phyloP scores from a whole-genome alignment of 192 early-diverging fungal genomes.

The Diversispora epigaea region DNA sequence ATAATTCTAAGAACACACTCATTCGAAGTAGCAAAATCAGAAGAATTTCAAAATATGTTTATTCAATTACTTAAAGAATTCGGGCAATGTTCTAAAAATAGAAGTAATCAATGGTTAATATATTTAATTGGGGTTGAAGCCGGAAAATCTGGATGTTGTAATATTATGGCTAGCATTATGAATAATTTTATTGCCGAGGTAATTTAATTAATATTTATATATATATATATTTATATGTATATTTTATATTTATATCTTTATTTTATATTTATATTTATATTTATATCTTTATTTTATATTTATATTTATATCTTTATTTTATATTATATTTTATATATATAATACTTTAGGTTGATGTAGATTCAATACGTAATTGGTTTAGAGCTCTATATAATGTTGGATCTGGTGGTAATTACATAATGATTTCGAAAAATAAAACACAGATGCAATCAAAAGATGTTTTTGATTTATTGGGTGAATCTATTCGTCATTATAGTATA shows the following conservation, averaged over 20 bases:
- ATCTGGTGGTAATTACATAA: neutral
- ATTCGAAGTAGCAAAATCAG: neutral
- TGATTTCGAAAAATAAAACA: neutral
- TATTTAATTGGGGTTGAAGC: conserved; percentile 25
- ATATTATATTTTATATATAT: neutral
- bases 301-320: neutral
- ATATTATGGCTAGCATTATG: conserved; percentile 5
- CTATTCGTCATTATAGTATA: neutral
- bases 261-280: neutral
- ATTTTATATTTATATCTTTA: neutral
- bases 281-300: neutral
- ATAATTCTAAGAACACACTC: neutral
- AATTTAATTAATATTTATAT: neutral
- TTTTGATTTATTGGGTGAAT: neutral
- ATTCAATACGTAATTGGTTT: conserved; percentile 12
- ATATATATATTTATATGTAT: no score
- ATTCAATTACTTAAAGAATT: neutral
- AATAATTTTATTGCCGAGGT: neutral
- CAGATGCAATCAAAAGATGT: neutral
- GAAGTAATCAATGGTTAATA: conserved; percentile 18
- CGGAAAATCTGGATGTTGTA: conserved; percentile 13
- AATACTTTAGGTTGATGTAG: conserved; percentile 16
- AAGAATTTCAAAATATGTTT: neutral
- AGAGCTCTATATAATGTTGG: conserved; percentile 5
- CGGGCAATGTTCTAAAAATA: neutral